Conservation (phyloP, 805 yeast genomes). For the Saturnispora galanensis region DNA sequence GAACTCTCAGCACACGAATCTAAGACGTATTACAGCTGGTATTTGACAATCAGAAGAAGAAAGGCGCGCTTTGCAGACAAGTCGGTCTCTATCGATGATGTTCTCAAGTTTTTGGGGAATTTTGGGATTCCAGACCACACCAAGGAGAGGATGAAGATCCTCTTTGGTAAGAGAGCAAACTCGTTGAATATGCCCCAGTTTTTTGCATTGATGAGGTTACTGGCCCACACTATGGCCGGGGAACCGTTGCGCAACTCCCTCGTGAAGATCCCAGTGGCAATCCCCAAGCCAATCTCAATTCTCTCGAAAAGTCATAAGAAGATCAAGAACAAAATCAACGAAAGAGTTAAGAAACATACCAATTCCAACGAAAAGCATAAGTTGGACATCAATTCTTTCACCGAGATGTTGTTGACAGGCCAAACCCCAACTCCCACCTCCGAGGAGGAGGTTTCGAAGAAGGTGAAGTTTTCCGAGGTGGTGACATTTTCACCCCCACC, state of each 20-base stretch:
- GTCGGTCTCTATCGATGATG: constrained; percentile 62
- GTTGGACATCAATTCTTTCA: constrained; percentile 77
- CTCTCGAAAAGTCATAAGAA: constrained; percentile 46
- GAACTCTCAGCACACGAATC: constrained; percentile 72
- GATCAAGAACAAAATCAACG: constrained; percentile 1
- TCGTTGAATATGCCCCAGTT: constrained; percentile 82
- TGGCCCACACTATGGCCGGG: constrained; percentile 55
- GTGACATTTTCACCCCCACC: constrained; percentile 31
- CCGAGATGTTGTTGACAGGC: constrained; percentile 77
- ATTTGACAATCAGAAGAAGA: constrained; percentile 69
- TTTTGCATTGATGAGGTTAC: constrained; percentile 73
- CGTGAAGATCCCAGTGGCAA: constrained; percentile 47
- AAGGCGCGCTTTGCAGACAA: constrained; percentile 41
- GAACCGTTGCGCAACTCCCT: constrained; percentile 42
- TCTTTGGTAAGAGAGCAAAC: constrained; percentile 44
- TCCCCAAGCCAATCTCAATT: constrained; percentile 76
- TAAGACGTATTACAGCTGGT: constrained; percentile 87
- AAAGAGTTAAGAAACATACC: constrained; percentile 9
- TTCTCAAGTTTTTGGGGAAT: constrained; percentile 67
- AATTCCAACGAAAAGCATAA: constrained; percentile 22
- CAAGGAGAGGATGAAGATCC: constrained; percentile 39
- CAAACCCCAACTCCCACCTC: constrained; percentile 43
- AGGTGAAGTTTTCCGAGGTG: constrained; percentile 68
- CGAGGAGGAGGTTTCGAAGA: constrained; percentile 29
- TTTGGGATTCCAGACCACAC: constrained; percentile 51